A percentile compares a stretch with the other conserved stretches of the same genome.
Conservation (phyloP, 768 basidiomycete species). For the Sutorius australiensis region DNA sequence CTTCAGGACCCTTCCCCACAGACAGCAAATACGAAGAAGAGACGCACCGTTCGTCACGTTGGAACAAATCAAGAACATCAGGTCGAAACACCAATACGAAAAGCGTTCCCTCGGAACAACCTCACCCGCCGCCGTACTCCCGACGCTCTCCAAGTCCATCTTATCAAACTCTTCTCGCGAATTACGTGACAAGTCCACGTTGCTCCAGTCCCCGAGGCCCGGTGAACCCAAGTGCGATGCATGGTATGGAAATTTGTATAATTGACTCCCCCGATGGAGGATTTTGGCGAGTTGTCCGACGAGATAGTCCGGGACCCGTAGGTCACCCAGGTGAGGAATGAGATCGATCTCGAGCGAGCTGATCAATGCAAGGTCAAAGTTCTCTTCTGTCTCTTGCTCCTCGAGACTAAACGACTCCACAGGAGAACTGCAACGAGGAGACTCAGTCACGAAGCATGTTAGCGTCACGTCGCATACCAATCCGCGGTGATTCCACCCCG, state of each 20-base stretch:
- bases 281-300: slow-evolving; percentile 65
- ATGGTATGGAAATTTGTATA: slow-evolving; percentile 41
- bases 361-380: slow-evolving; percentile 80
- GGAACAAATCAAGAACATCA: slow-evolving; percentile 79
- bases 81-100: slow-evolving; percentile 90
- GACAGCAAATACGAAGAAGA: neutral
- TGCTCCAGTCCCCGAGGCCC: slow-evolving; percentile 4
- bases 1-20: neutral
- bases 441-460: neutral
- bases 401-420: slow-evolving; percentile 57
- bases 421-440: slow-evolving; percentile 41
- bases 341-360: slow-evolving; percentile 76
- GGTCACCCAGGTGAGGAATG: slow-evolving; percentile 67
- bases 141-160: slow-evolving; percentile 41
- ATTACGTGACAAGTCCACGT: slow-evolving; percentile 4
- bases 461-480: slow-evolving; percentile 49
- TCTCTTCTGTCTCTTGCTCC: slow-evolving; percentile 73
- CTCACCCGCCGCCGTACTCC: slow-evolving; percentile 56
- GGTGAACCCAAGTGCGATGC: slow-evolving; percentile 11
- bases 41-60: slow-evolving; percentile 54
- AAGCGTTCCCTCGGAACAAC: slow-evolving; percentile 77
- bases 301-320: slow-evolving; percentile 66
- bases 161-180: slow-evolving; percentile 33
- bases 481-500: slow-evolving; percentile 79
- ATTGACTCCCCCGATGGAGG: slow-evolving; percentile 65